Evolutionary conservation across 495 filamentous ascomycete genomes (phyloP).

Genomic region (Penicillium antarcticum): DNA sequence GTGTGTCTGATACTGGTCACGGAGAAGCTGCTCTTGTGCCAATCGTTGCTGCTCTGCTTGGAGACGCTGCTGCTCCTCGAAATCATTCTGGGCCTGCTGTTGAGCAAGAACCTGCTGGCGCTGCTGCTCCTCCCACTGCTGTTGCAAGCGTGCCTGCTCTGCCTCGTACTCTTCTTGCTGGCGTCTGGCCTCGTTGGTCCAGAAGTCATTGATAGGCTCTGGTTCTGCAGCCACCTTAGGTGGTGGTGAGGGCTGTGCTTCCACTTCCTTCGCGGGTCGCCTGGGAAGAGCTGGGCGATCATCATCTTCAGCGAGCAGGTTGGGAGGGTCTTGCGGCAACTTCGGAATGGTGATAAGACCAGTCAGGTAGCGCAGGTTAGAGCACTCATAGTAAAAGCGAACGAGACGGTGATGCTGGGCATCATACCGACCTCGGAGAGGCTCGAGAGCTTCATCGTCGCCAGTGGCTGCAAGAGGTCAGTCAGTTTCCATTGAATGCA

Average conservation of each 20-base stretch:
- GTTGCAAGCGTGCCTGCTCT: constrained; percentile 82
- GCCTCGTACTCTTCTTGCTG: constrained; percentile 94
- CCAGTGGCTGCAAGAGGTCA: constrained; percentile 64
- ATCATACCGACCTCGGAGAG: constrained; percentile 82
- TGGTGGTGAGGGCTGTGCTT: constrained; percentile 60
- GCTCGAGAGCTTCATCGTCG: constrained; percentile 91
- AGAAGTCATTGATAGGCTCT: constrained; percentile 95
- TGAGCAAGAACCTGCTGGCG: constrained; percentile 76
- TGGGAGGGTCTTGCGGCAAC: constrained; percentile 90
- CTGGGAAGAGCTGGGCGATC: constrained; percentile 78
- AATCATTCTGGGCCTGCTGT: constrained; percentile 82
- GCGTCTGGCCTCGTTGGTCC: constrained; percentile 85
- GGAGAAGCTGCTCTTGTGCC: constrained; percentile 83
- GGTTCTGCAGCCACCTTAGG: constrained; percentile 70
- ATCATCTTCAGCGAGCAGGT: constrained; percentile 78
- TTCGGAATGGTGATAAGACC: constrained; percentile 95
- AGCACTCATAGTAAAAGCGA: constrained; percentile 99
- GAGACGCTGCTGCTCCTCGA: constrained; percentile 88
- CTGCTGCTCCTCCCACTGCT: constrained; percentile 73
- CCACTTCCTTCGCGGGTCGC: constrained; percentile 65
- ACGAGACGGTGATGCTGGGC: constrained; percentile 93
- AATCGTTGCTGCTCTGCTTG: constrained; percentile 85
- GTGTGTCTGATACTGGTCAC: constrained; percentile 84
- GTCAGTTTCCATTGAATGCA: constrained; percentile 6
- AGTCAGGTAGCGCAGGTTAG: constrained; percentile 92